These are phyloP conservation scores for Tulasnella calospora DNA, from an alignment of 768 basidiomycete genomes.

Conservation along the genomic window DNA sequence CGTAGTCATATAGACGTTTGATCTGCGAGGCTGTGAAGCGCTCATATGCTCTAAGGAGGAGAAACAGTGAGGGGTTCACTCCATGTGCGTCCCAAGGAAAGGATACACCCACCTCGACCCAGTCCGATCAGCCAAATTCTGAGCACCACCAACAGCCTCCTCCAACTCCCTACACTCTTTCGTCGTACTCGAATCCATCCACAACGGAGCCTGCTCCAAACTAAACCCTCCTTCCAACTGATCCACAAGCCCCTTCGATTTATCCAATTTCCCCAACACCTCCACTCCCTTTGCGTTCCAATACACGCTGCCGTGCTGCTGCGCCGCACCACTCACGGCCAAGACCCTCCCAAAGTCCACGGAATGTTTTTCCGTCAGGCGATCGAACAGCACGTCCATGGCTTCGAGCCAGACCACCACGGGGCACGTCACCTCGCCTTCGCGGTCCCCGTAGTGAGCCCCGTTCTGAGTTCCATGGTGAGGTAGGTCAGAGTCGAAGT, in stretches of 20 bases:
- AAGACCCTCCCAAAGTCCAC: constrained; percentile 56
- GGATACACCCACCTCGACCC: constrained; percentile 47
- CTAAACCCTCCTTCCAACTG: constrained; percentile 67
- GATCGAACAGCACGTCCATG: constrained; percentile 66
- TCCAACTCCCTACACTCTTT: constrained; percentile 68
- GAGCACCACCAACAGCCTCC: constrained; percentile 60
- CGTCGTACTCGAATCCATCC: constrained; percentile 87
- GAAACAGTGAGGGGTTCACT: neutral
- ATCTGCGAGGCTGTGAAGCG: constrained; percentile 87
- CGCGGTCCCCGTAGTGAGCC: constrained; percentile 56
- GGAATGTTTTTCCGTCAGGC: constrained; percentile 49
- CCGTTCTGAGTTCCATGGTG: constrained; percentile 62
- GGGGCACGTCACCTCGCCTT: constrained; percentile 73
- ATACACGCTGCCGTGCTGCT: constrained; percentile 86
- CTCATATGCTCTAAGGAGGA: constrained; percentile 55
- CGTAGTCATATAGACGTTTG: constrained; percentile 15
- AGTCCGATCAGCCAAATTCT: constrained; percentile 65
- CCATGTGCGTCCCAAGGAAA: neutral
- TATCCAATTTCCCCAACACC: constrained; percentile 52
- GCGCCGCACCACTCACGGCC: constrained; percentile 72
- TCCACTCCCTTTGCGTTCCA: constrained; percentile 59
- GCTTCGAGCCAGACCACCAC: constrained; percentile 84
- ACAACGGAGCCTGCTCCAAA: constrained; percentile 65
- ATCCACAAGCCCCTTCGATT: constrained; percentile 47
- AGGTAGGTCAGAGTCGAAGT: constrained; percentile 77